phyloP scores from a whole-genome alignment of 768 basidiomycete species.

The Auricularia sp. region DNA sequence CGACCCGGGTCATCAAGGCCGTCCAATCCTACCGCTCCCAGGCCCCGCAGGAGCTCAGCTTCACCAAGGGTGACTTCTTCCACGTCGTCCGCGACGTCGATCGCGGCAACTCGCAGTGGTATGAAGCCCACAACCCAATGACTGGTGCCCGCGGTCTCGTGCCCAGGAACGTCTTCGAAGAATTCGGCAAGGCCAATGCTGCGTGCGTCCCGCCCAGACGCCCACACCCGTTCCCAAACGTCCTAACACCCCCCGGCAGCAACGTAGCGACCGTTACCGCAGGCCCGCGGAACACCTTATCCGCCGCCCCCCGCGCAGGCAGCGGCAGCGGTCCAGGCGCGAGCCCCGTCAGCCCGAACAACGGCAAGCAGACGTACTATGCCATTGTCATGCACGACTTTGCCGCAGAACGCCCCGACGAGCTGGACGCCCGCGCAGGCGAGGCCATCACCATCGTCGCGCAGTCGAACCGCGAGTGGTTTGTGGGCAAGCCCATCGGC shows the following conservation, averaged over 20 bases:
- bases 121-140: slow-evolving; percentile 91
- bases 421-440: slow-evolving; percentile 88
- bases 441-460: slow-evolving; percentile 95
- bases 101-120: slow-evolving; percentile 48
- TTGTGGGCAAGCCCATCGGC: slow-evolving; percentile 97
- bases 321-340: neutral
- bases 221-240: neutral
- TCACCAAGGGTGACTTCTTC: slow-evolving; percentile 94
- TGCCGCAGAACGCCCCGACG: slow-evolving; percentile 87
- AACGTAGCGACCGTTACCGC: neutral
- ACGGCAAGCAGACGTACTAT: slow-evolving; percentile 64
- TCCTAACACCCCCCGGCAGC: neutral
- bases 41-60: slow-evolving; percentile 78
- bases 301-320: slow-evolving; percentile 19
- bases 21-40: slow-evolving; percentile 52
- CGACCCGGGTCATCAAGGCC: slow-evolving; percentile 93
- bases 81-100: slow-evolving; percentile 77
- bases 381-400: slow-evolving; percentile 96
- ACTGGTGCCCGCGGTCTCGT: slow-evolving; percentile 87
- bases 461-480: slow-evolving; percentile 99
- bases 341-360: slow-evolving; percentile 14
- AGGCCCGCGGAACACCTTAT: slow-evolving; percentile 5
- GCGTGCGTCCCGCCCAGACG: slow-evolving; percentile 35
- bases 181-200: slow-evolving; percentile 65
- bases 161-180: slow-evolving; percentile 79